A percentile compares a stretch with the other conserved stretches of the same genome.
Conservation (phyloP, 1,284 basidiomycete genomes). For the Cutaneotrichosporon mucoides region DNA sequence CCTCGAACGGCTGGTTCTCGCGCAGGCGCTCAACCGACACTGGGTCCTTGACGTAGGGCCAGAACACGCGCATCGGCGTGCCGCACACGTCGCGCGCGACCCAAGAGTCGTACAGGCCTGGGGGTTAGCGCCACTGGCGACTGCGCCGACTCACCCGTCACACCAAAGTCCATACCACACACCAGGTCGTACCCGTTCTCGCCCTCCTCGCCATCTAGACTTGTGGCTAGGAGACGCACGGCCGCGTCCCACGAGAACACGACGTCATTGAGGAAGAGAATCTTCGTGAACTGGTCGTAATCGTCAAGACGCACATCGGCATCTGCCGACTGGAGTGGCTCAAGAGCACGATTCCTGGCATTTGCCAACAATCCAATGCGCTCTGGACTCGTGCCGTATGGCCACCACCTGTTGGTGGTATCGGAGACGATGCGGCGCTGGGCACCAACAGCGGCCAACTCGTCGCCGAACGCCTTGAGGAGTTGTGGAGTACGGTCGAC, state of each 20-base stretch:
- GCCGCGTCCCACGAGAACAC: conserved; percentile 53
- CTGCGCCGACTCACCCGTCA: conserved; percentile 19
- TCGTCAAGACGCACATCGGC: conserved; percentile 34
- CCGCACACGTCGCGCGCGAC: conserved; percentile 52
- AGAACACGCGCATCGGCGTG: conserved; percentile 51
- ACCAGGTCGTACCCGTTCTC: conserved; percentile 55
- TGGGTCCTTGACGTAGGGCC: conserved; percentile 56
- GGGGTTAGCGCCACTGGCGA: too few species aligned
- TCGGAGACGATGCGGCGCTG: conserved; percentile 46
- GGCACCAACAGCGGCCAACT: conserved; percentile 43
- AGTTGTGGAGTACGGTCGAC: conserved; percentile 51
- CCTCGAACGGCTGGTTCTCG: conserved; percentile 52
- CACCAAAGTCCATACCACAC: conserved; percentile 56
- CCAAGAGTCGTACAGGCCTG: conserved; percentile 53
- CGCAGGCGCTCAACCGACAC: conserved; percentile 45
- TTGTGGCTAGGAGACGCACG: conserved; percentile 54
- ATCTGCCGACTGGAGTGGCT: conserved; percentile 42
- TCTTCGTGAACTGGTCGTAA: conserved; percentile 50
- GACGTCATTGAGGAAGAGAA: conserved; percentile 57
- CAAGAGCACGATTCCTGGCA: conserved; percentile 53
- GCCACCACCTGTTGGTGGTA: conserved; percentile 35
- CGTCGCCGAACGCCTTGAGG: conserved; percentile 46
- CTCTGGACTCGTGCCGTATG: conserved; percentile 46
- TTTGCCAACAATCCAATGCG: conserved; percentile 54
- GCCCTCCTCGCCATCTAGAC: conserved; percentile 14